These are phyloP conservation scores for Phytophthora quininea DNA, from an alignment of 352 stramenopile genomes.

Conservation along the genomic window DNA sequence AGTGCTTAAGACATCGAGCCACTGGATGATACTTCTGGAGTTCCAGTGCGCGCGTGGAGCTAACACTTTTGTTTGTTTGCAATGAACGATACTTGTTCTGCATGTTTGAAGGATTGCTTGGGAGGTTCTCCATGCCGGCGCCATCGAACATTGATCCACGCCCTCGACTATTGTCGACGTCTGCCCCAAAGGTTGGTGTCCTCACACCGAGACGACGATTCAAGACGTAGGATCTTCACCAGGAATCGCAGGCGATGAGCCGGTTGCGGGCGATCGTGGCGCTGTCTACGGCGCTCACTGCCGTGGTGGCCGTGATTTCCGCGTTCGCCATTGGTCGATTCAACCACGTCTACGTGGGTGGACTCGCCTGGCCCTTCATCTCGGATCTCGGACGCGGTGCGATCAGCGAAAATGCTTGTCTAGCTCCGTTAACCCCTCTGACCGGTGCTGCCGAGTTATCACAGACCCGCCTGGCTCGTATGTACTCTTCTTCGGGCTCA, in stretches of 20 bases:
- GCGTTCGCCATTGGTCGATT: constrained; percentile 40
- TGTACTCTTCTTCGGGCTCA: constrained; percentile 59
- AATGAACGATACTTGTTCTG: too few species aligned
- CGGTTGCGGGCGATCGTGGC: constrained; percentile 25
- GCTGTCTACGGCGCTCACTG: constrained; percentile 25
- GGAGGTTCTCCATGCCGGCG: too few species aligned
- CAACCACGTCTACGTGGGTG: constrained; percentile 53
- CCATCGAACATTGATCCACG: neutral
- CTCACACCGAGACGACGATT: too few species aligned
- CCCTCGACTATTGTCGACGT: too few species aligned
- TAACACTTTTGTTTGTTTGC: too few species aligned
- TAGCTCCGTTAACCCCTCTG: neutral
- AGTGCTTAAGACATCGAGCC: too few species aligned
- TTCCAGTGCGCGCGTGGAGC: too few species aligned
- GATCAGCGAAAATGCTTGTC: constrained; percentile 3
- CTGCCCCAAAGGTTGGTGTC: too few species aligned
- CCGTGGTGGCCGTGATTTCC: constrained; percentile 34
- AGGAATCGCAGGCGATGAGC: constrained; percentile 18
- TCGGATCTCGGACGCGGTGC: constrained; percentile 60
- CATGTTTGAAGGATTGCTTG: too few species aligned
- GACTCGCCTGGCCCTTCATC: constrained; percentile 61
- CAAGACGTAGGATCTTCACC: neutral
- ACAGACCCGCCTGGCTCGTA: constrained; percentile 55
- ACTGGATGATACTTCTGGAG: too few species aligned
- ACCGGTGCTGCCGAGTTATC: neutral